These are phyloP conservation scores for Penicillium steckii DNA, from an alignment of 495 filamentous ascomycete species.

Conservation along the genomic window DNA sequence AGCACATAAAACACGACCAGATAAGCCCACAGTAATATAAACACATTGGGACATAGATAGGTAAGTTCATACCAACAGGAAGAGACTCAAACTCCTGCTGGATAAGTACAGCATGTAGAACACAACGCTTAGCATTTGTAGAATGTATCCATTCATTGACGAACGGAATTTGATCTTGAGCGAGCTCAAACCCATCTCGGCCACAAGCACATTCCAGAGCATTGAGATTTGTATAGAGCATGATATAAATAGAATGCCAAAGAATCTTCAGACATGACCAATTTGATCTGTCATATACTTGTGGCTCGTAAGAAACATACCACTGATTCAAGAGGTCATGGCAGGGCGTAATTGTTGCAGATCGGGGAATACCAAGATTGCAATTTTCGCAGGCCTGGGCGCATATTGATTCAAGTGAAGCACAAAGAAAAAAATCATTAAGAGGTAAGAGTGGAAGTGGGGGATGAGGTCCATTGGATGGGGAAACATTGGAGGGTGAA, in stretches of 20 bases:
- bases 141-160: constrained; percentile 9
- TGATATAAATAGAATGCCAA: constrained; percentile 33
- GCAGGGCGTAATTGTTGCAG: no score
- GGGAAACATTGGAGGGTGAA: no score
- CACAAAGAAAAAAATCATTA: no score
- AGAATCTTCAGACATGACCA: constrained; percentile 24
- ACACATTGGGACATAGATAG: constrained; percentile 19
- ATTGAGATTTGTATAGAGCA: constrained; percentile 25
- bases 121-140: constrained; percentile 9
- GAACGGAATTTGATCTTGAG: constrained; percentile 1
- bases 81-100: constrained; percentile 15
- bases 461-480: no score
- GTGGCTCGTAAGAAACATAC: no score
- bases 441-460: no score
- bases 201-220: constrained; percentile 24
- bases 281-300: neutral
- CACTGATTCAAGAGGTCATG: no score
- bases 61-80: constrained; percentile 12
- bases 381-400: no score
- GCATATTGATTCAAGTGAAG: no score
- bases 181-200: constrained; percentile 15
- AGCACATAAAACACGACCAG: constrained; percentile 14
- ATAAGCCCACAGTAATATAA: constrained; percentile 18
- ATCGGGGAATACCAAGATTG: no score
- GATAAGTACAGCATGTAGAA: constrained; percentile 18